Conservation (phyloP, 306 rosid species). For the Alnus rubra region DNA sequence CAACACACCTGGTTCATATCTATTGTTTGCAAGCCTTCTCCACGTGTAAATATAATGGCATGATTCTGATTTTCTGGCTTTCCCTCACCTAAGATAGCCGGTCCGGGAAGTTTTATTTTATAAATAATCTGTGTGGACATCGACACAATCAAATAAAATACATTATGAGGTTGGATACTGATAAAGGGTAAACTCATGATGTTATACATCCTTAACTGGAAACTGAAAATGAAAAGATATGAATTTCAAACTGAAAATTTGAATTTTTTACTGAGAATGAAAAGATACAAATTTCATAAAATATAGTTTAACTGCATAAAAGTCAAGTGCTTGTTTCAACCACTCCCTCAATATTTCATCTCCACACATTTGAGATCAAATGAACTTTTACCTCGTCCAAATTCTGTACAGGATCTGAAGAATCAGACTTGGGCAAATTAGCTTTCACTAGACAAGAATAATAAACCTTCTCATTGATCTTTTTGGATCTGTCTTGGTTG, state of each 20-base stretch:
- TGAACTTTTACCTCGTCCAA: constrained; percentile 71
- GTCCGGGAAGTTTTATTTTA: constrained; percentile 96
- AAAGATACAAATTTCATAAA: neutral
- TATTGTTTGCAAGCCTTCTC: constrained; percentile 95
- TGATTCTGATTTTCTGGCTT: constrained; percentile 99
- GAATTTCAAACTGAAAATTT: neutral
- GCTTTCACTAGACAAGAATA: constrained; percentile 93
- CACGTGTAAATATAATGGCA: constrained; percentile 92
- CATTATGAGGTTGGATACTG: constrained; percentile 2
- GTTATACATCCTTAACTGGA: neutral
- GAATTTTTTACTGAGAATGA: neutral
- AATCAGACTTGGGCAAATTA: constrained; percentile 79
- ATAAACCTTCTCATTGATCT: constrained; percentile 71
- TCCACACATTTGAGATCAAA: constrained; percentile 5
- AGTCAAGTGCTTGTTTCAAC: neutral
- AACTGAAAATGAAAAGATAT: neutral
- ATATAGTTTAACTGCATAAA: neutral
- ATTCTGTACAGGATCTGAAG: constrained; percentile 78
- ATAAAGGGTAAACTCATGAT: neutral
- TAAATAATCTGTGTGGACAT: constrained; percentile 63
- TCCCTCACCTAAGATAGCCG: constrained; percentile 94
- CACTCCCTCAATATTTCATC: neutral
- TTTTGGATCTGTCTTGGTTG: constrained; percentile 75
- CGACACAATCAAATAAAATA: constrained; percentile 22
- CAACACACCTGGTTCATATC: constrained; percentile 92